Evolutionary conservation across 1,284 basidiomycete genomes (phyloP).

Genomic region (Sutorius eximius): DNA sequence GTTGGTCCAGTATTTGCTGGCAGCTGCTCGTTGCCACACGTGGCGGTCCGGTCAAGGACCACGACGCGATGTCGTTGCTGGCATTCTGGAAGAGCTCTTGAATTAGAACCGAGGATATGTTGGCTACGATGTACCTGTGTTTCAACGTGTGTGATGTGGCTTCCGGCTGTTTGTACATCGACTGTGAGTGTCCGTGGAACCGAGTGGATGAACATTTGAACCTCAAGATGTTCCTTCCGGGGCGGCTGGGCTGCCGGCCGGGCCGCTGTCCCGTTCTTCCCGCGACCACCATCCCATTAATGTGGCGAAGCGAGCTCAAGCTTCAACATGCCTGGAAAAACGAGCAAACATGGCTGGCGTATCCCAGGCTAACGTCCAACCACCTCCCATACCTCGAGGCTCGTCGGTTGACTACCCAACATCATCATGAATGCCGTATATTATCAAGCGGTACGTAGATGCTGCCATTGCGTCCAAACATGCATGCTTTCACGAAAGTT

Average conservation of each 20-base stretch:
- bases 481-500: background rate
- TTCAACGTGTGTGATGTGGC: too few relatives aligned
- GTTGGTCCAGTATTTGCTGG: background rate
- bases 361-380: constrained; percentile 11
- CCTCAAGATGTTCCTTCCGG: too few relatives aligned
- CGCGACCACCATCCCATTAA: background rate
- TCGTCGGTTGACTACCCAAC: background rate
- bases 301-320: background rate
- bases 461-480: background rate
- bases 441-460: constrained; percentile 17
- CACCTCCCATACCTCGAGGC: background rate
- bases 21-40: too few relatives aligned
- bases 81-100: too few relatives aligned
- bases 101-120: too few relatives aligned
- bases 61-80: too few relatives aligned
- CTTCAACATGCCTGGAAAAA: background rate
- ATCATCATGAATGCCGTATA: constrained; percentile 26
- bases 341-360: background rate
- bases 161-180: too few relatives aligned
- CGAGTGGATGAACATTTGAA: too few relatives aligned
- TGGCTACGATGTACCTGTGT: too few relatives aligned
- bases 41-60: too few relatives aligned
- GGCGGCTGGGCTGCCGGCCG: background rate
- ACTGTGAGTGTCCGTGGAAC: too few relatives aligned
- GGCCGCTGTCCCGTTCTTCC: background rate